Percentiles rank a stretch among this genome's conserved stretches.
phyloP scores from a whole-genome alignment of 768 basidiomycete genomes.

The Leccinum variicolor region DNA sequence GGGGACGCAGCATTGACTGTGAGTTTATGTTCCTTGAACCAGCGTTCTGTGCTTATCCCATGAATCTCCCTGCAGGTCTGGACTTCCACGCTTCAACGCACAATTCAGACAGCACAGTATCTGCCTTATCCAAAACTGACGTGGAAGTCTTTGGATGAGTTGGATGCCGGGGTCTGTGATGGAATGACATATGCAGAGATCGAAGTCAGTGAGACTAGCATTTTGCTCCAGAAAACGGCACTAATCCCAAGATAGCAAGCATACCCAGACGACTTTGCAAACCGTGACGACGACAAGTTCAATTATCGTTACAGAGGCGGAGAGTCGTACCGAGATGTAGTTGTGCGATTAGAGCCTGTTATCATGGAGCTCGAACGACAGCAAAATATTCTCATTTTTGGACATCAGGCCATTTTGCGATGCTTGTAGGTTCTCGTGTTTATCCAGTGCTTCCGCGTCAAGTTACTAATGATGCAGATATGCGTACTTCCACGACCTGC shows the following conservation, averaged over 20 bases:
- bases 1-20: slow-evolving; percentile 88
- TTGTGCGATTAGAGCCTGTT: slow-evolving; percentile 91
- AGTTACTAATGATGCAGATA: slow-evolving; percentile 51
- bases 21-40: slow-evolving; percentile 18
- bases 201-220: slow-evolving; percentile 53
- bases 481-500: slow-evolving; percentile 92
- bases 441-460: neutral
- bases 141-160: slow-evolving; percentile 98
- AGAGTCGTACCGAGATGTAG: slow-evolving; percentile 97
- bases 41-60: neutral
- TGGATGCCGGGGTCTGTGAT: slow-evolving; percentile 99
- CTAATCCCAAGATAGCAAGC: slow-evolving; percentile 52
- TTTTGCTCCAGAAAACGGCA: neutral
- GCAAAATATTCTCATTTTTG: slow-evolving; percentile 94
- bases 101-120: slow-evolving; percentile 82
- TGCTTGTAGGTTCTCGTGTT: slow-evolving; percentile 52
- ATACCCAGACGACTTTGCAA: slow-evolving; percentile 98
- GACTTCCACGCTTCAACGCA: slow-evolving; percentile 96
- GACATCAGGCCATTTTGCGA: slow-evolving; percentile 89
- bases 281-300: slow-evolving; percentile 98
- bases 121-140: slow-evolving; percentile 90
- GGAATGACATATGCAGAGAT: slow-evolving; percentile 99
- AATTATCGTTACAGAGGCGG: slow-evolving; percentile 97
- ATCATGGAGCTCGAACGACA: slow-evolving; percentile 99
- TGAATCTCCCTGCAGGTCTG: slow-evolving; percentile 63